Conservation (phyloP, 345 rosid genomes). For the Laguncularia racemosa region DNA sequence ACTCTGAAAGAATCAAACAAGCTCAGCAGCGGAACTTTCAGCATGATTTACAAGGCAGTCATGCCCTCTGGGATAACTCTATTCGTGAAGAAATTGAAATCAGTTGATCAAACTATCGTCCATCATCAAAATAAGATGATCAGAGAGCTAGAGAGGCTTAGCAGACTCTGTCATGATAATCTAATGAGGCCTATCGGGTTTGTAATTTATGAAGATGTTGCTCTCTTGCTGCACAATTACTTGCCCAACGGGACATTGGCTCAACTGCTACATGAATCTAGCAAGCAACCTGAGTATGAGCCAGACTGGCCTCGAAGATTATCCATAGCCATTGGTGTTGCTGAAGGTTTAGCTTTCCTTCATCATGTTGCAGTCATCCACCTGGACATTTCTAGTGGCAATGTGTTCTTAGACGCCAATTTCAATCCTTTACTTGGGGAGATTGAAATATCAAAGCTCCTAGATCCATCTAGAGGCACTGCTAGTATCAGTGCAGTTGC, state of each 20-base stretch:
- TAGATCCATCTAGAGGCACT: constrained; percentile 69
- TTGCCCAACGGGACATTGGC: constrained; percentile 73
- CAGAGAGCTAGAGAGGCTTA: constrained; percentile 88
- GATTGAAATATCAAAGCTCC: constrained; percentile 84
- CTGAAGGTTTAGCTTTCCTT: constrained; percentile 87
- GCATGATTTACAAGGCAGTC: constrained; percentile 74
- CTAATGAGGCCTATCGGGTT: constrained; percentile 75
- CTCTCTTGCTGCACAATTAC: constrained; percentile 80
- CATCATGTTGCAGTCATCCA: constrained; percentile 88
- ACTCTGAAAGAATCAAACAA: constrained; percentile 79
- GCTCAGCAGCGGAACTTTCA: constrained; percentile 78
- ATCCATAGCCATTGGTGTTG: constrained; percentile 78
- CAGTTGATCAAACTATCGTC: constrained; percentile 77
- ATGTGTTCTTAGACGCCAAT: constrained; percentile 70
- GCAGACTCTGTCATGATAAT: constrained; percentile 92
- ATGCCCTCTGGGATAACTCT: constrained; percentile 94
- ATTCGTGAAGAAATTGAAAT: constrained; percentile 74
- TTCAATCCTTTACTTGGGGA: constrained; percentile 74
- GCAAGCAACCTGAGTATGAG: constrained; percentile 55
- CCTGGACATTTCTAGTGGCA: constrained; percentile 82
- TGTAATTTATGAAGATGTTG: constrained; percentile 86
- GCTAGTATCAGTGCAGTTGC: constrained; percentile 93
- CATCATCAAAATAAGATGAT: constrained; percentile 94
- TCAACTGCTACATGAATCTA: constrained; percentile 70
- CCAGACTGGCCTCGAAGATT: constrained; percentile 92